A percentile compares a stretch with the other conserved stretches of the same genome.
Conservation (phyloP, 2,329 filamentous ascomycete species). For the Sodiomyces alkalinus region DNA sequence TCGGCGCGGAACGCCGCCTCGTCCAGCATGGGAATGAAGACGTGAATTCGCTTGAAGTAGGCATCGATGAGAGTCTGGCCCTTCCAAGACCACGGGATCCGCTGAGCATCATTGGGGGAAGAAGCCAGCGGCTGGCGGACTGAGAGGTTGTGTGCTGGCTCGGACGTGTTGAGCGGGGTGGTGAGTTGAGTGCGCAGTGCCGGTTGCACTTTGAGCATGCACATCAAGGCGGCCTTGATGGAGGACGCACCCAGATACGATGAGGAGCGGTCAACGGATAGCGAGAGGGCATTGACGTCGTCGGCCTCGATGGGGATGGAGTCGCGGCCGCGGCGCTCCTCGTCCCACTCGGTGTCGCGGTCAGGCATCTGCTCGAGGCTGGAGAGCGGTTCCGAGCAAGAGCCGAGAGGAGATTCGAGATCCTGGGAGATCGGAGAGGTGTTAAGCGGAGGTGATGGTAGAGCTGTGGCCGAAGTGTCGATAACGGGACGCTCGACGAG, state of each 20-base stretch:
- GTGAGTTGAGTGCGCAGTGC: constrained; percentile 28
- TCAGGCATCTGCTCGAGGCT: constrained; percentile 55
- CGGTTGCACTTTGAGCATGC: constrained; percentile 46
- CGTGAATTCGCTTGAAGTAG: constrained; percentile 62
- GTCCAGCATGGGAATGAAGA: constrained; percentile 59
- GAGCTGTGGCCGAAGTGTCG: constrained; percentile 22
- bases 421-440: constrained; percentile 31
- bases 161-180: constrained; percentile 29
- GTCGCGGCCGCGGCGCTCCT: constrained; percentile 39
- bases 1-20: constrained; percentile 51
- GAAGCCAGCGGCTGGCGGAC: constrained; percentile 25
- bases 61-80: constrained; percentile 56
- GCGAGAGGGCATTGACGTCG: constrained; percentile 41
- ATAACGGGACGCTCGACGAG: constrained; percentile 33
- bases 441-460: constrained; percentile 39
- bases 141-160: constrained; percentile 29
- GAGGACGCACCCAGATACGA: constrained; percentile 62
- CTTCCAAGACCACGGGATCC: constrained; percentile 44
- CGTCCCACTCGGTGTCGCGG: constrained; percentile 51
- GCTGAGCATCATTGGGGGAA: constrained; percentile 29
- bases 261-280: constrained; percentile 39
- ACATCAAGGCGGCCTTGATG: constrained; percentile 58
- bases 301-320: constrained; percentile 49
- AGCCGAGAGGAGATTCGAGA: constrained; percentile 32
- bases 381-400: constrained; percentile 24